Base-by-base conservation (phyloP, 2,329 filamentous ascomycete species). In the Tolypocladium nubicola region DNA sequence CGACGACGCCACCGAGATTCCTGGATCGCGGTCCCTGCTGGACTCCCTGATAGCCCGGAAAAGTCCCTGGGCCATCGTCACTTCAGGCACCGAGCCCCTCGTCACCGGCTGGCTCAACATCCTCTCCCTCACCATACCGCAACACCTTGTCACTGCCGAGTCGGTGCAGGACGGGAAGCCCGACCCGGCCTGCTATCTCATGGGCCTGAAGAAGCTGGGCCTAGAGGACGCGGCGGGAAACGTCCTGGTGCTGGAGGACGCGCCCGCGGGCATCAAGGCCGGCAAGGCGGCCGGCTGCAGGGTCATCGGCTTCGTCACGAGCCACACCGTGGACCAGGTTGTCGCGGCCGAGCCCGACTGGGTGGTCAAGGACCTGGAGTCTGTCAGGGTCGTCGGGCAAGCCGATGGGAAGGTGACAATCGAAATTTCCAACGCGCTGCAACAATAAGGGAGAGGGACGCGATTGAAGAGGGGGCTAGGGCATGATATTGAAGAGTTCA, bases 201-300 rank as follows among this genome's bases (percentile, higher is more conserved):
- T 91, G 55, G 89, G 88, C 19, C 81, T 83, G 52, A 76, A 81
- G 63, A 79, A 79, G 61, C 78, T 92, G 19, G 78, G 77, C 1
- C 70, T 85, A 23, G 68, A 77, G 23, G 76, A 75, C 39, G 67
- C 68, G 16, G 71, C 74, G 35, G 79, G 73, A 56, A 72, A 75
- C 38, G 73, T 93, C 49, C 76, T 96, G 57, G 92, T 97, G 53
- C 75, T 96, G 41, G 92, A 97, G 74, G 92, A 97, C 74, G 89
- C 89, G 57, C 91, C 92, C 6, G 89, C 90, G 9, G 92, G 92
- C 6, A 89, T 96, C 67, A 79, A 75, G 62, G 85, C 91, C 35
- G 92, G 91, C 53, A 95, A 92, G 73, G 89, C 83, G 1, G 92
- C 92, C 11, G 91, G 90, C 2, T 96, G 88, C 75, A 86, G 82